Base-by-base conservation (phyloP, 768 basidiomycete genomes). In the Termitomyces sp. region DNA sequence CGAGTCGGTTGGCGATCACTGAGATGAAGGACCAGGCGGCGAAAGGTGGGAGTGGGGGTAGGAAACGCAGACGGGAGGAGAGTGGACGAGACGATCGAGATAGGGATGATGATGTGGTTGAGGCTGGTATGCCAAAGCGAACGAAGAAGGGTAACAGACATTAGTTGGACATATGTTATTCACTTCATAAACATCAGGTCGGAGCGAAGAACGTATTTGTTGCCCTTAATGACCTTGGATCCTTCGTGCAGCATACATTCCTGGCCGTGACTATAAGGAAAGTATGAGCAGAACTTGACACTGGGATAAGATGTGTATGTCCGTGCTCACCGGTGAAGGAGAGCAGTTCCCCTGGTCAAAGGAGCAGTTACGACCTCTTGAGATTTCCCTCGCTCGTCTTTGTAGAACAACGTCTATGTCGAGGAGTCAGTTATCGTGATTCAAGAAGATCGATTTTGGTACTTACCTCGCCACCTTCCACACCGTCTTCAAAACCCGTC, bases 101-200 rank as follows among this genome's bases (percentile, higher is more conserved):
- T 73, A 77, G 94, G 59, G 96, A 98, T 62, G 96, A 99, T 66
- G 96, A 98, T 73, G 78, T 86, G 19, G 84, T 92, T 8, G 90
- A 98, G 72, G 94, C 91, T 44, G 95, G 94, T 2, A 86, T 96
- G 82, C 91, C 92, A 16, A 73, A 65, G 42, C 74, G 75, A 56
- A 86, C 82, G 74, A 87, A 80, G 67, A 76, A 70, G 59, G 67
- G 65, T 14, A 42, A 43, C 16, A 89, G 80, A 69, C 71, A 76
- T 29, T 75, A 78, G 66, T 77, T 58, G 74, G 32, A 38, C 40
- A 50, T 57, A 50, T 60, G 38, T 47, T 56, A 16, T 23, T 49
- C 16, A 66, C 32, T 56, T 38, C 56, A 60, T 61, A 71, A 89
- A 89, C 86, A 88, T 87, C 47, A 89, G 68, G 65, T 90, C 87